A percentile compares a stretch with the other conserved stretches of the same genome.
Conservation (phyloP, 2,329 filamentous ascomycete genomes). For the Aspergillus sp. region DNA sequence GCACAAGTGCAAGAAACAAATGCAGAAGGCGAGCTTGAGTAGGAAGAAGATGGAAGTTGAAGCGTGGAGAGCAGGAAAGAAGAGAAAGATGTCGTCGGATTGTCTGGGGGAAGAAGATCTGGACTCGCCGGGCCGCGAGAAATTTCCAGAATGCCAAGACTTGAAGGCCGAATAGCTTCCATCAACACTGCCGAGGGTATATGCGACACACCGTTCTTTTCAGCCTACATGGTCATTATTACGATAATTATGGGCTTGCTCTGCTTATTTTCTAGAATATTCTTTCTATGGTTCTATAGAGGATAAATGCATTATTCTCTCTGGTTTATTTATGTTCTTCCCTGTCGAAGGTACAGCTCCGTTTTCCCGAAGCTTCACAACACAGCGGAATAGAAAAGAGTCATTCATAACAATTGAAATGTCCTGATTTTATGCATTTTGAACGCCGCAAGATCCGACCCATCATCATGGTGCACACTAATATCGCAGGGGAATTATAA, state of each 20-base stretch:
- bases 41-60: slow-evolving; percentile 7
- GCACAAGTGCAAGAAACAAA: slow-evolving; percentile 5
- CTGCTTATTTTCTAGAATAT: too few relatives aligned
- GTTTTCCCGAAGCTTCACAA: slow-evolving; percentile 6
- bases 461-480: slow-evolving; percentile 1
- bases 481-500: slow-evolving; percentile 3
- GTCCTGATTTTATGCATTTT: slow-evolving; percentile 5
- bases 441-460: slow-evolving; percentile 14
- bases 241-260: too few relatives aligned
- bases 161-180: slow-evolving; percentile 15
- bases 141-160: slow-evolving; percentile 45
- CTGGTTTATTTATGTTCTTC: too few relatives aligned
- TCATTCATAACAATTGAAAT: background rate
- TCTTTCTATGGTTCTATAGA: too few relatives aligned
- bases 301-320: too few relatives aligned
- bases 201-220: too few relatives aligned
- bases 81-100: slow-evolving; percentile 22
- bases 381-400: background rate
- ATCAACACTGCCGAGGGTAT: slow-evolving; percentile 27
- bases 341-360: slow-evolving; percentile 1
- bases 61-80: slow-evolving; percentile 22
- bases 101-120: slow-evolving; percentile 30
- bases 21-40: slow-evolving; percentile 1
- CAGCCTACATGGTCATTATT: too few relatives aligned
- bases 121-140: slow-evolving; percentile 27